Evolutionary conservation across 2,329 filamentous ascomycete species (phyloP), one percentile per base, ranked within the genome.

Genomic region (Ceratocystis cacaofunesta): DNA sequence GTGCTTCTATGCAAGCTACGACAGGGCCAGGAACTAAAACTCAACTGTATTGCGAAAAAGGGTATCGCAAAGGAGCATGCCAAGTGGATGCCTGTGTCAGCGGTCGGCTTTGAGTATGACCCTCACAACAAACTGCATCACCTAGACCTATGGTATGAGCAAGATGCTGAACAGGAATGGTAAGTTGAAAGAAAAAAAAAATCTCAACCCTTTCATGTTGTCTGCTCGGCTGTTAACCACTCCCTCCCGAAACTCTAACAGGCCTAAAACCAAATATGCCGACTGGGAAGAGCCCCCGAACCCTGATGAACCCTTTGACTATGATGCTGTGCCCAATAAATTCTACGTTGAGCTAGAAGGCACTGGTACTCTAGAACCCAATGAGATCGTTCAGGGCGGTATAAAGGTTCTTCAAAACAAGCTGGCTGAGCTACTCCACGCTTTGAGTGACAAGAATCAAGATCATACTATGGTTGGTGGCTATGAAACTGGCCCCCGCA

Each of bases 1-100:
- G 84, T 88, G 57, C 80, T 97, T 70, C 92, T 99, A 69, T 89
- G 88, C 72, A 97, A 97, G 80, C 78, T 99, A 73, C 83, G 92
- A 67, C 88, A 87, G 72, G 90, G 88, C 1, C 94, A 99, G 77
- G 91, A 96, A 75, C 78, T 99, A 68, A 87, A 90, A 74, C 84
- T 99, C 72, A 89, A 84, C 68, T 97, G 92, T 73, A 88, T 96
- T 69, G 94, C 92, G 62, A 96, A 96, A 81, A 97, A 97, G 81
- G 94, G 94, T 0, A 97, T 97, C 69, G 92, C 92, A 46, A 99
- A 99, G 80, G 94, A 99, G 75, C 94, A 99, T 76, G 90, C 94
- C 8, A 99, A 99, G 76, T 99, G 94, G 94, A 89, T 90, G 72
- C 92, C 94, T 1, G 92, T 89, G 44, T 83, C 91, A 50, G 94